Evolutionary conservation across 78 protist genomes (phyloP), one percentile per base, ranked within the genome.

Genomic region (Pelomyxa schiedti): DNA sequence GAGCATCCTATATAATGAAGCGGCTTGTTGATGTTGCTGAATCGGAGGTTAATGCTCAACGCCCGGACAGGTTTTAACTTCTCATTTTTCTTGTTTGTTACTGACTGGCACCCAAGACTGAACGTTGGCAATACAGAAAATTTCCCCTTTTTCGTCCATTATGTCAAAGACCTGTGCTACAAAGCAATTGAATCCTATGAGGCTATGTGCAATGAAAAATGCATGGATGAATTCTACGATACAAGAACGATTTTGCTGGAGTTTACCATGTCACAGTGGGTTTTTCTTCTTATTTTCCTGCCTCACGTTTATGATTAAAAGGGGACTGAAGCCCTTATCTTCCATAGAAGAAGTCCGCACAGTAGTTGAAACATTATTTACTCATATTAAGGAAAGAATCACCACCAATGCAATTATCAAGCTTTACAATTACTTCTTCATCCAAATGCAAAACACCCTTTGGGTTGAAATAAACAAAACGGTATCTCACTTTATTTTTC

Each of bases 11-110:
- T n/a, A 69, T 85, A 29, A 37, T 75, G 66, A 75, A 76, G 66
- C 73, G 89, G 28, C 80, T 85, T 29, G 86, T 76, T 64, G 89
- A 80, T 26, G 69, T 85, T 16, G 89, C 77, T 28, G 89, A 85
- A 38, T 30, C 29, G n/a, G n/a, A n/a, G n/a, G n/a, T n/a, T n/a
- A n/a, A n/a, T n/a, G n/a, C n/a, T n/a, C n/a, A n/a, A n/a, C n/a
- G n/a, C n/a, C n/a, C n/a, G n/a, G n/a, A n/a, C n/a, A n/a, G n/a
- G n/a, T n/a, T n/a, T n/a, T n/a, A n/a, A n/a, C n/a, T n/a, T n/a
- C n/a, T n/a, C n/a, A n/a, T n/a, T n/a, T n/a, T n/a, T n/a, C n/a
- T n/a, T n/a, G n/a, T n/a, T n/a, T n/a, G n/a, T n/a, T n/a, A n/a
- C n/a, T n/a, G n/a, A n/a, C n/a, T n/a, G n/a, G n/a, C n/a, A n/a